Base-by-base conservation (phyloP, 2,329 filamentous ascomycete genomes). In the Cercospora canescens region DNA sequence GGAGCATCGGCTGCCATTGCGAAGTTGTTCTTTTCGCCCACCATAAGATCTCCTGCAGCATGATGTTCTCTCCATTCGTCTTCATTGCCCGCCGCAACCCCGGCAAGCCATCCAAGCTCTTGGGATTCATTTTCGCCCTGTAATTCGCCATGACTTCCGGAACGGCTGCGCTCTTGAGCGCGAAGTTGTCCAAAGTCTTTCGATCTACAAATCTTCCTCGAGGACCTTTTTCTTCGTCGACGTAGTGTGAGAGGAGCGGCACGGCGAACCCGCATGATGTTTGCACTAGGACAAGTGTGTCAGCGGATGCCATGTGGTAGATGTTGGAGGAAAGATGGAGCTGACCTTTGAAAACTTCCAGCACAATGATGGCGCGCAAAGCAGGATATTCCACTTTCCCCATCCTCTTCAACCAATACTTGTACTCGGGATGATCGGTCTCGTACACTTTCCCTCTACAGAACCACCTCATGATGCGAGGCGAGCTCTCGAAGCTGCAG, bases 261-360 rank as follows among this genome's bases (percentile, higher is more conserved):
- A 91, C 87, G 26, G 85, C 87, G 70, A 83, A 91, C 6, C 89
- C 89, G 73, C 89, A 91, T 59, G 85, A 87, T 9, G 87, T 90
- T 81, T 90, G 88, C 3, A 88, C 82, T 76, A 80, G 18, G 45
- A 12, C 21, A 48, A 24, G 18, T 4, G 39, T 21, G 50, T 55
- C 7, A 26, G 30, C 14, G 7, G 18, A 26, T n/a, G 48, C 45
- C 37, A 39, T 12, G 37, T 64, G 39, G 30, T 58, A 56, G 28
- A 21, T n/a, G 50, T 24, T 55, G 37, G 39, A 18, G 18, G 34
- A 21, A 45, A 24, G 37, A 37, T 39, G n/a, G 21, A 48, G 58
- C 45, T 54, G 6, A 67, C 65, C 85, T 78, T 90, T 86, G 75
- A 85, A 89, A 18, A 91, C 81, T 70, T 89, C 82, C 62, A 89